phyloP scores from a whole-genome alignment of 2,329 filamentous ascomycete genomes.

The Aspergillus caelatus region DNA sequence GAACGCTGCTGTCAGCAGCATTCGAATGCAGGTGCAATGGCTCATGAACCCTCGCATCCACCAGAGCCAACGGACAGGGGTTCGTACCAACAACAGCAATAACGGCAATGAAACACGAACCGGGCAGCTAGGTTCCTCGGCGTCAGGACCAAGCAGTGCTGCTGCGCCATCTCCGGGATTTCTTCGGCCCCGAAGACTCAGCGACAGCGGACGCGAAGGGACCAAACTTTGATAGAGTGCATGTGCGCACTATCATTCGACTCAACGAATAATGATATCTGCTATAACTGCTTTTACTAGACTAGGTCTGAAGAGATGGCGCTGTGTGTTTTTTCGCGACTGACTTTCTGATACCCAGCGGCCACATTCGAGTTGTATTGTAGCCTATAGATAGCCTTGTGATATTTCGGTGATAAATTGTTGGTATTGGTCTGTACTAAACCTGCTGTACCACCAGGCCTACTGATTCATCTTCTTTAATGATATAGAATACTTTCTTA shows the following conservation, averaged over 20 bases:
- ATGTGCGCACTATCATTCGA: not conserved
- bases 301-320: not conserved
- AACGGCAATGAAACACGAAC: slow-evolving; percentile 18
- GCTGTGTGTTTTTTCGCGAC: not conserved
- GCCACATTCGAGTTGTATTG: not conserved
- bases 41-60: slow-evolving; percentile 61
- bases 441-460: not conserved
- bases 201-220: slow-evolving; percentile 45
- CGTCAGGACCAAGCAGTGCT: slow-evolving; percentile 29
- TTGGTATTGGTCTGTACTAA: not conserved
- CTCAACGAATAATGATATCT: slow-evolving; percentile 10
- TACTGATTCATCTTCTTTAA: not conserved
- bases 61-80: slow-evolving; percentile 34
- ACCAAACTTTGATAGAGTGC: slow-evolving; percentile 35
- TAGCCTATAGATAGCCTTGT: slow-evolving; percentile 4
- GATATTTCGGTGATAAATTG: not conserved
- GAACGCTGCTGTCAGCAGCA: slow-evolving; percentile 60
- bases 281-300: not conserved
- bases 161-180: slow-evolving; percentile 25
- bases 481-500: not conserved
- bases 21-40: slow-evolving; percentile 66
- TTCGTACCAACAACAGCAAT: slow-evolving; percentile 22
- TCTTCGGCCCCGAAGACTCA: slow-evolving; percentile 38
- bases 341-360: slow-evolving; percentile 1
- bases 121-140: slow-evolving; percentile 23